Conservation (phyloP, 129 eudicot genomes). For the Escallonia rubra region DNA sequence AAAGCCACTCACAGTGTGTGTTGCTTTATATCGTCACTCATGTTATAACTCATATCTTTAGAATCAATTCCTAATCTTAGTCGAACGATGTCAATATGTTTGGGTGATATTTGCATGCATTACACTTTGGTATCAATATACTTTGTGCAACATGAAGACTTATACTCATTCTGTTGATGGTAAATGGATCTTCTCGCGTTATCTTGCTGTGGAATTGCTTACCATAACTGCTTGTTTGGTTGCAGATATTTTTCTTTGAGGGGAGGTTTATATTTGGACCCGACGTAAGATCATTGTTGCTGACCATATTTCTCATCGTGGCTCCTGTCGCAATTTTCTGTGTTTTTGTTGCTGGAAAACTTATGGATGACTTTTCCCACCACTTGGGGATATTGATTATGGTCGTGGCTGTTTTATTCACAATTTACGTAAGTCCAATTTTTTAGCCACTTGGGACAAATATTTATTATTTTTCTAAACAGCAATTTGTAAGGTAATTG, state of each 20-base stretch:
- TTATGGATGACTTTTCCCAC: constrained; percentile 58
- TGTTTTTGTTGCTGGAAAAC: constrained; percentile 81
- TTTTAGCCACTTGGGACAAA: not conserved
- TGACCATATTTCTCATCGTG: constrained; percentile 81
- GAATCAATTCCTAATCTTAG: too few relatives aligned
- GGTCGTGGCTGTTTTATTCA: constrained; percentile 66
- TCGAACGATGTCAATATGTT: not conserved
- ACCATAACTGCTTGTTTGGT: constrained; percentile 6
- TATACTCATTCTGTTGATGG: not conserved
- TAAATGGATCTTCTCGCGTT: not conserved
- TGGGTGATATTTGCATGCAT: not conserved
- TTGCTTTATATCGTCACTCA: too few relatives aligned
- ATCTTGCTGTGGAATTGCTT: too few relatives aligned
- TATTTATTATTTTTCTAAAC: too few relatives aligned
- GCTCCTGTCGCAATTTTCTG: constrained; percentile 84
- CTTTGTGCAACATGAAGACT: not conserved
- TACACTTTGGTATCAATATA: not conserved
- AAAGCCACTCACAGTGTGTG: too few relatives aligned
- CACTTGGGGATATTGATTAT: constrained; percentile 69
- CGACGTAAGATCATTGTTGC: constrained; percentile 84
- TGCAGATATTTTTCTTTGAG: constrained; percentile 85
- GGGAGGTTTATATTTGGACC: constrained; percentile 97
- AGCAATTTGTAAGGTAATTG: too few relatives aligned
- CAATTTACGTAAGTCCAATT: constrained; percentile 59
- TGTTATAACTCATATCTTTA: too few relatives aligned